A percentile compares a stretch with the other conserved stretches of the same genome.
Evolutionary conservation across 176 grass and related monocot genomes (phyloP).

Genomic region (Microstegium vimineum): DNA sequence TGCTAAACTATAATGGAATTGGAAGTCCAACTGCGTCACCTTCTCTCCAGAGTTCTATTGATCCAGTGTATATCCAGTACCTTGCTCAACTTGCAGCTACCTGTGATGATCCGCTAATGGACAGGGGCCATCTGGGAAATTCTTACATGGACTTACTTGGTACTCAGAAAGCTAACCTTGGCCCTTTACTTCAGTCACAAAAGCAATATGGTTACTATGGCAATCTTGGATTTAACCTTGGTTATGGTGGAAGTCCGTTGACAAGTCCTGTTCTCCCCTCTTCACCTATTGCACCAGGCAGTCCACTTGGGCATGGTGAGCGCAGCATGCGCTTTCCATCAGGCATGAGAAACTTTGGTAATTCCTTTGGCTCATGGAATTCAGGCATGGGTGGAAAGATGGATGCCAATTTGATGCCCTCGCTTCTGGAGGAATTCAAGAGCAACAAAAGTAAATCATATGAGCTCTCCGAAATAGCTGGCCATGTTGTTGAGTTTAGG

Average conservation of each 20-base stretch:
- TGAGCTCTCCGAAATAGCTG: slow-evolving; percentile 78
- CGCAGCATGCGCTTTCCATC: slow-evolving; percentile 47
- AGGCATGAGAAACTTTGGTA: slow-evolving; percentile 52
- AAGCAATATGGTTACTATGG: slow-evolving; percentile 55
- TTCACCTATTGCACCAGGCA: slow-evolving; percentile 49
- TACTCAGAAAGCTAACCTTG: slow-evolving; percentile 48
- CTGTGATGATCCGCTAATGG: slow-evolving; percentile 48
- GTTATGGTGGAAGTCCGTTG: slow-evolving; percentile 47
- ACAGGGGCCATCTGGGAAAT: slow-evolving; percentile 31
- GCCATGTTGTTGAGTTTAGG: slow-evolving; percentile 88
- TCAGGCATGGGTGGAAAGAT: slow-evolving; percentile 41
- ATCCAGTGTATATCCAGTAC: slow-evolving; percentile 58
- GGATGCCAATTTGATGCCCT: slow-evolving; percentile 50
- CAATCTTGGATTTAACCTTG: slow-evolving; percentile 52
- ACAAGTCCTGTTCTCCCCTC: slow-evolving; percentile 50
- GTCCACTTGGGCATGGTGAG: slow-evolving; percentile 62
- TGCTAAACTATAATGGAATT: slow-evolving; percentile 48
- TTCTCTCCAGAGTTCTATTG: slow-evolving; percentile 46
- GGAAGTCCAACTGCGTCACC: slow-evolving; percentile 40
- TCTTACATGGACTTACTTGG: slow-evolving; percentile 64
- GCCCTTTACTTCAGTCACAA: slow-evolving; percentile 58
- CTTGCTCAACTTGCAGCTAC: slow-evolving; percentile 51
- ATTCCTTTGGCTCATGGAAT: slow-evolving; percentile 53
- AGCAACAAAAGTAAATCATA: slow-evolving; percentile 88
- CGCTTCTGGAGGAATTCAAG: slow-evolving; percentile 83